phyloP scores from a whole-genome alignment of 2,329 filamentous ascomycete species.

The Neurospora sp. region DNA sequence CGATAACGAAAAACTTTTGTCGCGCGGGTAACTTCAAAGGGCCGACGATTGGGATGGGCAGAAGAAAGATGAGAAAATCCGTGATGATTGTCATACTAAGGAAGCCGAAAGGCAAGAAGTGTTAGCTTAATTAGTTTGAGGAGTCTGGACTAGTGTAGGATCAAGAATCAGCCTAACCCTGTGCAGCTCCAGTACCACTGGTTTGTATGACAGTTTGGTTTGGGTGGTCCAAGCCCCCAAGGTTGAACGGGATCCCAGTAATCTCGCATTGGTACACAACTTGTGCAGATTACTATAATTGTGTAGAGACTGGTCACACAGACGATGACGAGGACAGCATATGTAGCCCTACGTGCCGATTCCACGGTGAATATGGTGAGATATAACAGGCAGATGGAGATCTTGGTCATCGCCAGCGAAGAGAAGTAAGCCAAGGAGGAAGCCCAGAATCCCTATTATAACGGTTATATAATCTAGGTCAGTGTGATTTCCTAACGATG shows the following conservation, averaged over 20 bases:
- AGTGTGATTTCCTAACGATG: neutral
- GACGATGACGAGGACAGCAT: conserved; percentile 15
- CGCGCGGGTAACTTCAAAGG: conserved; percentile 9
- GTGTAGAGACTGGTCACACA: conserved; percentile 16
- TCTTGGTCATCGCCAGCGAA: conserved; percentile 17
- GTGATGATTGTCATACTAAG: conserved; percentile 7
- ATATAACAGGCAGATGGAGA: conserved; percentile 23
- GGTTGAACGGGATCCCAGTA: conserved; percentile 16
- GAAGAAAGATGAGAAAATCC: conserved; percentile 30
- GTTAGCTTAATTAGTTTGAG: neutral
- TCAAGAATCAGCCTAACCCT: conserved; percentile 5
- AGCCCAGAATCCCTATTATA: conserved; percentile 15
- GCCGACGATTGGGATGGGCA: conserved; percentile 23
- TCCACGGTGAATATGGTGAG: conserved; percentile 20
- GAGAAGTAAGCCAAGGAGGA: conserved; percentile 18
- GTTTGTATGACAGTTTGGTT: conserved; percentile 6
- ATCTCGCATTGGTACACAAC: conserved; percentile 19
- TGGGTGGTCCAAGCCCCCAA: neutral
- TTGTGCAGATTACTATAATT: conserved; percentile 14
- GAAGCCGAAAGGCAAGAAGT: neutral
- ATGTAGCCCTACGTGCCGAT: conserved; percentile 21
- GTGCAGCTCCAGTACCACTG: conserved; percentile 13
- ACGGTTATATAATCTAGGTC: neutral
- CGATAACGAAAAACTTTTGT: conserved; percentile 10
- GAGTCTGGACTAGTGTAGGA: neutral